Conservation (phyloP, 2,329 filamentous ascomycete genomes). For the Metarhizium brunneum region DNA sequence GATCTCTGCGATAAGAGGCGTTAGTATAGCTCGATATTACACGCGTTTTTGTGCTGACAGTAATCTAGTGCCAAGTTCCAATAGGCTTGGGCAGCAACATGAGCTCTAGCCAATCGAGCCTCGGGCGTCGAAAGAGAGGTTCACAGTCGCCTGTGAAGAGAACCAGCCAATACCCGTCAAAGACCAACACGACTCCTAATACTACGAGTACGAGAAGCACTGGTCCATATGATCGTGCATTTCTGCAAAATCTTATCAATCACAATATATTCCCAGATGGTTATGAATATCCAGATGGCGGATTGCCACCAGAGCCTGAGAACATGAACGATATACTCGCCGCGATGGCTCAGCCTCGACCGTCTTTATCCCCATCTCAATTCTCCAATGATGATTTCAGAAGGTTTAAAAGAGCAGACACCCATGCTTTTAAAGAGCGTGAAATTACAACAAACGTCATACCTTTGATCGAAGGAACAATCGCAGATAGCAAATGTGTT, state of each 20-base stretch:
- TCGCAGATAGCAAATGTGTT: conserved; percentile 1
- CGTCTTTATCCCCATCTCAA: not conserved
- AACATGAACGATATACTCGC: not conserved
- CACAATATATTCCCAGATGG: conserved; percentile 9
- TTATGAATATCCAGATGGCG: conserved; percentile 10
- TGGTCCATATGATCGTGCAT: conserved; percentile 12
- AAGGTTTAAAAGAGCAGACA: not conserved
- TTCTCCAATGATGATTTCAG: not conserved
- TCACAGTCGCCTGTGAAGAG: conserved; percentile 11
- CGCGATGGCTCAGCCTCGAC: conserved; percentile 5
- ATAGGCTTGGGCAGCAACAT: not conserved
- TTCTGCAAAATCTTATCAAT: conserved; percentile 13
- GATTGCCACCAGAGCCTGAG: conserved; percentile 7
- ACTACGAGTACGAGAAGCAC: conserved; percentile 9
- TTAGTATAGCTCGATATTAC: not conserved
- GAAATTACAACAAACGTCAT: not conserved
- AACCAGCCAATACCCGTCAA: not conserved
- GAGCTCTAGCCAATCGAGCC: not conserved
- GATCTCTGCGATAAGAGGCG: not conserved
- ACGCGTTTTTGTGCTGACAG: not conserved
- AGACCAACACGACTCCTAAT: not conserved
- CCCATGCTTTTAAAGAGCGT: not conserved
- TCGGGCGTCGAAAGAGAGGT: not conserved
- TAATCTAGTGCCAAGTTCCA: not conserved
- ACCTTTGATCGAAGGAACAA: not conserved